Conservation (phyloP, 2,329 filamentous ascomycete species). For the Annulohypoxylon truncatum region DNA sequence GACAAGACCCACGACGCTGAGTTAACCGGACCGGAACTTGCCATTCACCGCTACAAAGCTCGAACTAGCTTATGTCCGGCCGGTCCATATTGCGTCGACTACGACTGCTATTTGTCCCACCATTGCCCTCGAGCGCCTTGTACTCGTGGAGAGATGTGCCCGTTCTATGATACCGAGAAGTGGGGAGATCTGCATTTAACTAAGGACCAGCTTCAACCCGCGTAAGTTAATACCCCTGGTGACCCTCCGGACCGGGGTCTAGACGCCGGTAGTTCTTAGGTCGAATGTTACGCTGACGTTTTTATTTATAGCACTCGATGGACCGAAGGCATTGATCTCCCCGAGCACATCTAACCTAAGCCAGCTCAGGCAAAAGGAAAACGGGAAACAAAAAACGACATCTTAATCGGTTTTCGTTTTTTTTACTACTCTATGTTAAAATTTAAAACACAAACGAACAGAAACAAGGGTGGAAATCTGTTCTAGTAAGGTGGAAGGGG, state of each 20-base stretch:
- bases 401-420: slow-evolving; percentile 24
- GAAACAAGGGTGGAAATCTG: not conserved
- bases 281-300: slow-evolving; percentile 26
- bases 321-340: slow-evolving; percentile 51
- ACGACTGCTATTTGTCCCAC: slow-evolving; percentile 52
- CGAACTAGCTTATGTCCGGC: slow-evolving; percentile 51
- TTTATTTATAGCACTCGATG: slow-evolving; percentile 44
- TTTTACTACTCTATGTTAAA: slow-evolving; percentile 25
- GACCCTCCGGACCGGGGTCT: not conserved
- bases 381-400: slow-evolving; percentile 13
- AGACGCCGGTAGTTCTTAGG: not conserved
- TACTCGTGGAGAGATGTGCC: slow-evolving; percentile 44
- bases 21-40: slow-evolving; percentile 48
- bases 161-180: slow-evolving; percentile 46
- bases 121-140: slow-evolving; percentile 49
- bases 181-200: slow-evolving; percentile 50
- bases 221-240: slow-evolving; percentile 40
- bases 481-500: slow-evolving; percentile 2
- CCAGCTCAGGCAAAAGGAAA: not conserved
- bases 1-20: slow-evolving; percentile 50
- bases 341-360: slow-evolving; percentile 70
- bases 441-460: slow-evolving; percentile 28
- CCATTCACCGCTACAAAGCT: slow-evolving; percentile 53
- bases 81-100: slow-evolving; percentile 50
- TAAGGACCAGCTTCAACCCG: slow-evolving; percentile 47